Evolutionary conservation across 352 stramenopile genomes (phyloP).

Genomic region (Plasmopara viticola): DNA sequence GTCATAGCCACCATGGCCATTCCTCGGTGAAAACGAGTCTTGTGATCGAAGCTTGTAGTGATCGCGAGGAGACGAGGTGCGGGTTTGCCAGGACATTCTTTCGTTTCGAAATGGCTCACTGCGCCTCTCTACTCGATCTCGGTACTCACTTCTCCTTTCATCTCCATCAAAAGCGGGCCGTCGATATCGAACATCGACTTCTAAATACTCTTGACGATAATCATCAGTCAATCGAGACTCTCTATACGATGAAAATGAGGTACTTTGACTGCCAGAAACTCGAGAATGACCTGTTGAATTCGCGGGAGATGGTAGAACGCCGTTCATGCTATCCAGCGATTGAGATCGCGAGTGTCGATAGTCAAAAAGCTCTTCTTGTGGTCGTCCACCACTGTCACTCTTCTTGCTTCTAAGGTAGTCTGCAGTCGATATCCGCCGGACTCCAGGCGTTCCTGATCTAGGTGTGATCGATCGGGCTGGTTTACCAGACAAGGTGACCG

Average conservation of each 20-base stretch:
- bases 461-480: background rate
- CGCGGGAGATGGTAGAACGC: background rate
- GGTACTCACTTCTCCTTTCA: constrained; percentile 8
- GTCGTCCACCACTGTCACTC: constrained; percentile 2
- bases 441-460: background rate
- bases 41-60: constrained; percentile 11
- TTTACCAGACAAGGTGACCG: background rate
- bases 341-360: constrained; percentile 8
- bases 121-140: constrained; percentile 6
- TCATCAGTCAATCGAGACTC: constrained; percentile 9
- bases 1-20: constrained; percentile 10
- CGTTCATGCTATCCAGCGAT: constrained; percentile 17
- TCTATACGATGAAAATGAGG: constrained; percentile 13
- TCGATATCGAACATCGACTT: constrained; percentile 9
- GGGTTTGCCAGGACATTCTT: constrained; percentile 9
- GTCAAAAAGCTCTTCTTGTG: constrained; percentile 2
- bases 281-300: background rate
- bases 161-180: constrained; percentile 6
- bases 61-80: constrained; percentile 12
- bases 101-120: constrained; percentile 8
- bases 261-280: constrained; percentile 14
- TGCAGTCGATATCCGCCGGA: constrained; percentile 24
- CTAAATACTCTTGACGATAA: constrained; percentile 7
- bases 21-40: constrained; percentile 7
- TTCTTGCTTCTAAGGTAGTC: constrained; percentile 24